Base-by-base conservation (phyloP, 495 filamentous ascomycete species). In the Acidomyces sp. region DNA sequence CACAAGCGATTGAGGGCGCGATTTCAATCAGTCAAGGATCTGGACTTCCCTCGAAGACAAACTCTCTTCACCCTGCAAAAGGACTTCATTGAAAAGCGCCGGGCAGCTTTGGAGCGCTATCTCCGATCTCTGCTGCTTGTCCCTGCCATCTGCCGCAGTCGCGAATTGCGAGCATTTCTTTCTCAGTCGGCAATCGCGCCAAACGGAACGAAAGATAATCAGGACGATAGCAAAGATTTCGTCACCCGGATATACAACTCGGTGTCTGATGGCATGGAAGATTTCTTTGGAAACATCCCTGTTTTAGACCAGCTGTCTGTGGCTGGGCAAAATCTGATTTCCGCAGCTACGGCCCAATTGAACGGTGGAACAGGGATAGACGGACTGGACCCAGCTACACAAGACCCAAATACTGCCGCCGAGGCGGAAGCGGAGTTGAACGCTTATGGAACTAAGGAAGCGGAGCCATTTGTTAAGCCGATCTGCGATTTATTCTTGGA, bases 401-500 rank as follows among this genome's bases (percentile, higher is more conserved):
- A 75, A 52, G 70, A 80, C 41, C 72, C 73, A 6, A 65, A 78
- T 37, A 78, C 77, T 10, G 74, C 77, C 1, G 85, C 82, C 2
- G 92, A 99, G 63, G 88, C 88, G 2, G 86, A 96, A 58, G 86
- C 86, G 0, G 92, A 99, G 59, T 67, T 99, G 17, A 82, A 81
- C 32, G 92, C 92, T 4, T 96, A 93, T 49, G 90, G 95, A 53
- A 23, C 43, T 46, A 76, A 78, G 42, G 84, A 93, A 50, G 66
- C 85, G 0, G 84, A 93, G 54, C 92, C 92, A 5, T 95, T 99
- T 58, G 86, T 99, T 48, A 96, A 93, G 54, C 92, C 92, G 6
- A 93, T 99, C 47, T 95, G 86, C 59, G 90, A 99, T 58, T 73
- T 96, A 38, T 99, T 99, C 59, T 75, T 96, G 27, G 92, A 96